Evolutionary conservation across 345 rosid species (phyloP), one percentile per base, ranked within the genome.

Genomic region (Arabidopsis thaliana): DNA sequence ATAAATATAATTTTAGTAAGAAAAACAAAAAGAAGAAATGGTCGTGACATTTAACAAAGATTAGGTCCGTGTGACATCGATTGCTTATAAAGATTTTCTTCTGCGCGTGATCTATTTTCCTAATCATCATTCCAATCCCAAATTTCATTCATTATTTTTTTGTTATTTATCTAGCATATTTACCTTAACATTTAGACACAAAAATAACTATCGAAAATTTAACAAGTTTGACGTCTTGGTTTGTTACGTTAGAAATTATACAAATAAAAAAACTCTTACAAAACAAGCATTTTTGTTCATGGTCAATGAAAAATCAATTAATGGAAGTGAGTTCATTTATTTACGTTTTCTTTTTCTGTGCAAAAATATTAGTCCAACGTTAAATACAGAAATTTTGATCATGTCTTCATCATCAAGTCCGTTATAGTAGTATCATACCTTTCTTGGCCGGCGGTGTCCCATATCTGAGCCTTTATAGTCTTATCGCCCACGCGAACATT

Each of bases 361-460:
- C 46, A 13, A 42, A 4, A 3, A 34, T 65, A 12, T 65, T 34
- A 4, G 8, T 20, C 32, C 22, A 33, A 33, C 69, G 57, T 48
- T 46, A 11, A 30, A 32, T 30, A 46, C 11, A 51, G 0, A 66
- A 3, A 14, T 23, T 49, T 5, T 52, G 38, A 69, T 69, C 7
- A 69, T 56, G 2, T 28, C 32, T 28, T 28, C 32, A 28, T 69
- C 42, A 44, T 16, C 33, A 68, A 40, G 10, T 40, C 40, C 14
- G 22, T 42, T 16, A 40, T 38, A 28, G 4, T 28, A 28, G 32
- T 28, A 2, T 28, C 4, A 28, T 53, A 91, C 97, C 97, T 88
- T 86, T 91, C 97, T 79, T 91, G 96, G 33, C 97, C 96, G 46
- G 97, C 97, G 4, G 97, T 91, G 76, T 91, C 97, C 97, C 97